Evolutionary conservation across 495 filamentous ascomycete species (phyloP).

Genomic region (Neurospora sp.): DNA sequence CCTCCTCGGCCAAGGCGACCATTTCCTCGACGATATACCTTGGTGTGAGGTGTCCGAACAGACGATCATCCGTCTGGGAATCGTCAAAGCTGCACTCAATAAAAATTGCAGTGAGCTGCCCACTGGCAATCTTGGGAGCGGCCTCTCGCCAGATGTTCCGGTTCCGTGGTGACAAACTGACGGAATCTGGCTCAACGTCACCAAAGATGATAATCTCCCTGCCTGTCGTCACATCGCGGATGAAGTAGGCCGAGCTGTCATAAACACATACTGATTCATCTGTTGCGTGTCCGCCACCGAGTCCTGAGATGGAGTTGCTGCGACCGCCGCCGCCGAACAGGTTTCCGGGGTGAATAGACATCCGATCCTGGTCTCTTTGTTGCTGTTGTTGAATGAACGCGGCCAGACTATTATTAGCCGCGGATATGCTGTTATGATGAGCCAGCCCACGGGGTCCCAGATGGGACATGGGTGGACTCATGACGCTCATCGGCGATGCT

Average conservation of each 20-base stretch:
- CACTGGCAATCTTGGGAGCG: slow-evolving; percentile 64
- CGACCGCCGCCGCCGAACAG: slow-evolving; percentile 3
- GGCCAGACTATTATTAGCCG: slow-evolving; percentile 9
- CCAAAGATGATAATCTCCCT: slow-evolving; percentile 85
- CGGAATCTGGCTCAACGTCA: slow-evolving; percentile 84
- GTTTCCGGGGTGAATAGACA: background rate
- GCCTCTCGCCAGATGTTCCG: slow-evolving; percentile 71
- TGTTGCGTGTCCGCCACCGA: slow-evolving; percentile 6
- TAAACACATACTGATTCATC: slow-evolving; percentile 47
- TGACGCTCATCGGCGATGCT: background rate
- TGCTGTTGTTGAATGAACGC: slow-evolving; percentile 14
- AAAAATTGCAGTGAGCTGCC: slow-evolving; percentile 66
- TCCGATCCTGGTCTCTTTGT: slow-evolving; percentile 5
- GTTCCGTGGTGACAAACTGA: slow-evolving; percentile 75
- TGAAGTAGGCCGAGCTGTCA: slow-evolving; percentile 87
- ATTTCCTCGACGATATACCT: slow-evolving; percentile 72
- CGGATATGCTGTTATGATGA: slow-evolving; percentile 9
- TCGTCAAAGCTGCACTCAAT: slow-evolving; percentile 94
- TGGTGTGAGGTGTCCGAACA: slow-evolving; percentile 85
- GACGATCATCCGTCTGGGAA: slow-evolving; percentile 54
- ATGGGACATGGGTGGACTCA: background rate
- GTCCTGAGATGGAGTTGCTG: slow-evolving; percentile 12
- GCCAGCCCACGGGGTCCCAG: slow-evolving; percentile 6
- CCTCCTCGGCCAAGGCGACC: slow-evolving; percentile 54
- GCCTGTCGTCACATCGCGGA: slow-evolving; percentile 58